phyloP scores from a whole-genome alignment of 768 basidiomycete species.

The Lentinula sp. region DNA sequence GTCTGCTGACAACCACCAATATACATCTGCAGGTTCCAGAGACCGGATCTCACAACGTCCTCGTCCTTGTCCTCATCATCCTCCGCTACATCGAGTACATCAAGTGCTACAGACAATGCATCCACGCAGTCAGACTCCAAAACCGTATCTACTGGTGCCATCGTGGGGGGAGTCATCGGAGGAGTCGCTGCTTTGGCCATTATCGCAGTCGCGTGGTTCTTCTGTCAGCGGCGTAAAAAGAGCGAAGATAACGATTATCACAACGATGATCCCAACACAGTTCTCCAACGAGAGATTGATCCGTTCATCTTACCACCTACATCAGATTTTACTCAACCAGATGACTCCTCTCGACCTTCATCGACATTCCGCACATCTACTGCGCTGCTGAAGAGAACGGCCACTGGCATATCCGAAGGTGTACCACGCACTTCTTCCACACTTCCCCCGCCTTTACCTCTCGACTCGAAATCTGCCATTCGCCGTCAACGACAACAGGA shows the following conservation, averaged over 20 bases:
- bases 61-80: not conserved
- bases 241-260: not conserved
- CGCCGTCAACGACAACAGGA: not conserved
- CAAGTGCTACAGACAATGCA: not conserved
- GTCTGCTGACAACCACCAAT: no score
- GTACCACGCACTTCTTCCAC: not conserved
- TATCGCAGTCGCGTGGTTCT: not conserved
- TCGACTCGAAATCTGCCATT: not conserved
- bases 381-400: not conserved
- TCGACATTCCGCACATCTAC: not conserved
- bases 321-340: not conserved
- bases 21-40: not conserved
- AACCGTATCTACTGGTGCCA: not conserved
- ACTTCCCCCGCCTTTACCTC: not conserved
- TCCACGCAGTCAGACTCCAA: not conserved
- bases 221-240: not conserved
- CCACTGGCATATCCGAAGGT: not conserved
- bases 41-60: not conserved
- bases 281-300: not conserved
- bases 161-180: slow-evolving; percentile 7
- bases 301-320: not conserved
- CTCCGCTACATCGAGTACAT: no score
- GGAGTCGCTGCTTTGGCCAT: not conserved
- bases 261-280: not conserved
- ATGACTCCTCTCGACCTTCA: not conserved